phyloP scores from a whole-genome alignment of 129 eudicot genomes.

The Lactuca saligna region DNA sequence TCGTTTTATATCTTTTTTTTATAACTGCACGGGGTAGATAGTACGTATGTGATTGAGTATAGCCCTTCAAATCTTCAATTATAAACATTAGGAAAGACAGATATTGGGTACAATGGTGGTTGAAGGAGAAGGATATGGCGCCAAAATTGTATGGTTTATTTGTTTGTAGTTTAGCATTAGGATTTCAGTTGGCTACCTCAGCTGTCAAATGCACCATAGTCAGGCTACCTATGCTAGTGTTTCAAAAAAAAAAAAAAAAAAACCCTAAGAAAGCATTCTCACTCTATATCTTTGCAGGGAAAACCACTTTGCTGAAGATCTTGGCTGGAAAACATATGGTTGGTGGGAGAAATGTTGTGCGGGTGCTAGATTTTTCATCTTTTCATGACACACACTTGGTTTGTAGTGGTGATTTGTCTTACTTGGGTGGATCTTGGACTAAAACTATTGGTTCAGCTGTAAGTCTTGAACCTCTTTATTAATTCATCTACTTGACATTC shows the following conservation, averaged over 20 bases:
- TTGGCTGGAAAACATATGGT: constrained; percentile 99
- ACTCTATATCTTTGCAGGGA: constrained; percentile 45
- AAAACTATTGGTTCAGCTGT: constrained; percentile 85
- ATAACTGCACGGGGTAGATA: no score
- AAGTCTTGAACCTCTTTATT: constrained; percentile 31
- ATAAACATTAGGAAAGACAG: neutral
- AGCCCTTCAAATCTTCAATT: neutral
- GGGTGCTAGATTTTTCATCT: constrained; percentile 80
- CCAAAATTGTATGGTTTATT: no score
- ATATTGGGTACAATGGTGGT: no score
- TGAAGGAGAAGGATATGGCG: no score
- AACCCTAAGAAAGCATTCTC: neutral
- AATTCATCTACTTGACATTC: constrained; percentile 11
- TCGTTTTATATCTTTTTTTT: no score
- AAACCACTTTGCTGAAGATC: constrained; percentile 93
- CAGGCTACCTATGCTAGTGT: no score
- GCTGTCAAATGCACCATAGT: no score
- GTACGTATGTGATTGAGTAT: neutral
- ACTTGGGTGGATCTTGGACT: constrained; percentile 98
- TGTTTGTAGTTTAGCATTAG: no score
- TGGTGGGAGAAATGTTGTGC: constrained; percentile 88
- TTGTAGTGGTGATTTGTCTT: constrained; percentile 89
- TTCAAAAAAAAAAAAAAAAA: neutral
- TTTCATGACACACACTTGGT: constrained; percentile 93
- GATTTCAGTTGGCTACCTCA: no score